Evolutionary conservation across 2,329 filamentous ascomycete species (phyloP).

Genomic region (Ilyonectria mors-panacis): DNA sequence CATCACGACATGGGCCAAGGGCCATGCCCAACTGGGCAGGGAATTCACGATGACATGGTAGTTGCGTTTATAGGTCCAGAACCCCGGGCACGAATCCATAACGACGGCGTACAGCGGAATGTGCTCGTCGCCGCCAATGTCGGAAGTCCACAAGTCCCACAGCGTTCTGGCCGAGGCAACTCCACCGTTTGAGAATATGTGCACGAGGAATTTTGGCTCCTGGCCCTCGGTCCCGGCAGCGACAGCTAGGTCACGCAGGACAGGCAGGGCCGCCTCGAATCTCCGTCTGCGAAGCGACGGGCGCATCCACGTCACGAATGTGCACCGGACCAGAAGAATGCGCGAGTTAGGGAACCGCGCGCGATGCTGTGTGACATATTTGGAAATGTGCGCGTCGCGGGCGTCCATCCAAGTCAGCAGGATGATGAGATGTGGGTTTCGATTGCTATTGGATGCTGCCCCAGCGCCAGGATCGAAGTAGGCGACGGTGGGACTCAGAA

Average conservation of each 20-base stretch:
- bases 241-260: constrained; percentile 54
- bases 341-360: constrained; percentile 59
- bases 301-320: constrained; percentile 55
- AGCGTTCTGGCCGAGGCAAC: constrained; percentile 58
- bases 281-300: constrained; percentile 50
- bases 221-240: constrained; percentile 30
- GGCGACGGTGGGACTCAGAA: constrained; percentile 56
- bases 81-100: constrained; percentile 65
- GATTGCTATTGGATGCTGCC: neutral
- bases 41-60: constrained; percentile 58
- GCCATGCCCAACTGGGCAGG: constrained; percentile 53
- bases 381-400: constrained; percentile 64
- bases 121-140: constrained; percentile 35
- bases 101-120: constrained; percentile 61
- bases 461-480: constrained; percentile 44
- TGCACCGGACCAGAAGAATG: constrained; percentile 64
- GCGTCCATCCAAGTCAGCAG: constrained; percentile 68
- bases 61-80: constrained; percentile 56
- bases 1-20: constrained; percentile 55
- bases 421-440: constrained; percentile 62
- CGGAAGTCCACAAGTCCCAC: constrained; percentile 35
- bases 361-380: constrained; percentile 65
- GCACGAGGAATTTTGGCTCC: constrained; percentile 58
- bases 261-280: constrained; percentile 57
- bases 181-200: constrained; percentile 69